Percentiles rank a stretch among this genome's conserved stretches.
phyloP scores from a whole-genome alignment of 495 filamentous ascomycete species.

The Daldinia bambusicola region DNA sequence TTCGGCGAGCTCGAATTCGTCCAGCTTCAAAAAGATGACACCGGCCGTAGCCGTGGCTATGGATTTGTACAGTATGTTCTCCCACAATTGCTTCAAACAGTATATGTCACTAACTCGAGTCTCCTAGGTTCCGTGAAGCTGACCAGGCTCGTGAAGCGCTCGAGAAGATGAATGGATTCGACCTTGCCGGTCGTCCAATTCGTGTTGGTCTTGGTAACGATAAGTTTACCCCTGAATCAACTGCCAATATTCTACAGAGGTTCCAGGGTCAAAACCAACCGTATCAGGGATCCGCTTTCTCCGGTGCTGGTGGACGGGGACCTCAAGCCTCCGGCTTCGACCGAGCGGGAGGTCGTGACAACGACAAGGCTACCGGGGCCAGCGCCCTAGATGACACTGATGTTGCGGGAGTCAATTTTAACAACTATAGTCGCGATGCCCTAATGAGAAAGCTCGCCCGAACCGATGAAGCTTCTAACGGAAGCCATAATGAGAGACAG shows the following conservation, averaged over 20 bases:
- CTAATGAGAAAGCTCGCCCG: constrained; percentile 97
- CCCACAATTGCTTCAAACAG: constrained; percentile 5
- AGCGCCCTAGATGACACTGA: constrained; percentile 98
- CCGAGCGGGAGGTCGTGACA: constrained; percentile 89
- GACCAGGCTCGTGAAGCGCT: constrained; percentile 91
- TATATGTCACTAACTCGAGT: constrained; percentile 48
- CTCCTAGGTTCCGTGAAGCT: constrained; percentile 85
- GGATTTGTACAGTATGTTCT: constrained; percentile 96
- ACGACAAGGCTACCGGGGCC: constrained; percentile 89
- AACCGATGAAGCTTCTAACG: constrained; percentile 83
- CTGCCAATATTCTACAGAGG: constrained; percentile 87
- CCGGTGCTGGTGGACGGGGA: constrained; percentile 88
- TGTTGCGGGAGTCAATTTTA: constrained; percentile 98
- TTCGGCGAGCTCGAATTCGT: constrained; percentile 99
- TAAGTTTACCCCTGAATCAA: constrained; percentile 99
- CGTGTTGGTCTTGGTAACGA: constrained; percentile 99
- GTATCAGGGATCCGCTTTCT: constrained; percentile 95
- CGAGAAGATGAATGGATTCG: constrained; percentile 99
- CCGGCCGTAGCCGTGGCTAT: constrained; percentile 90
- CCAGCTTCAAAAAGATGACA: constrained; percentile 95
- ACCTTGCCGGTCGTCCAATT: constrained; percentile 96
- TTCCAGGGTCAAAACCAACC: constrained; percentile 83
- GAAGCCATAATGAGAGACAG: constrained; percentile 72
- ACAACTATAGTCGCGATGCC: constrained; percentile 96
- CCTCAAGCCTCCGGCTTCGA: constrained; percentile 91